Evolutionary conservation across 108 stramenopile genomes (phyloP), one percentile per base, ranked within the genome.

Genomic region (Nitzschia palea): DNA sequence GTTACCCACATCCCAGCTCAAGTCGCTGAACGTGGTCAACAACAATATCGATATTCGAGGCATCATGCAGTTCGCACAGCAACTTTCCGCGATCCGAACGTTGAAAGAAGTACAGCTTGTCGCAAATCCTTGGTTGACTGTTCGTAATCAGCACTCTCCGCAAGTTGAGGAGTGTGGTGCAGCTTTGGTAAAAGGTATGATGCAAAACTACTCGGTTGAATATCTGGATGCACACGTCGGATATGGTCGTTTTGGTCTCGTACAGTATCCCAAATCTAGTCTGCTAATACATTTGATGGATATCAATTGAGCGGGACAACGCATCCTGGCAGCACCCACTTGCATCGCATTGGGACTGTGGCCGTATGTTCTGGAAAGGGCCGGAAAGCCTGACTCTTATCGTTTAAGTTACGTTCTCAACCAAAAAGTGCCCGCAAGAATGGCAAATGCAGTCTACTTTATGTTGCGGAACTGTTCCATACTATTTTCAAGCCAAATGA

Each of bases 181-280:
- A 2, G 51, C 30, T 1, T 37, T 65, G 5, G 33, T 45, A 12
- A 23, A 53, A 31, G 65, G 29, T 0, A 26, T 65, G 65, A 6
- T 2, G 4, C n/a, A 65, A 29, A 65, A 65, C 40, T 4, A 2
- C 9, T 53, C 51, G n/a, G 18, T 62, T 10, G 62, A 62, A 14
- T 62, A 62, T 62, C 26, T 62, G 44, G 62, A 62, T 62, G 44
- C 62, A 3, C n/a, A n/a, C n/a, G n/a, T n/a, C n/a, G n/a, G n/a
- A n/a, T n/a, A n/a, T n/a, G n/a, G n/a, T n/a, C n/a, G n/a, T n/a
- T n/a, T n/a, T n/a, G n/a, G n/a, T n/a, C n/a, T n/a, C n/a, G n/a
- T n/a, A n/a, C n/a, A n/a, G n/a, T n/a, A n/a, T n/a, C n/a, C n/a
- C n/a, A n/a, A n/a, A n/a, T 31, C 47, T 5, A 10, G 44, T 17